Evolutionary conservation across 345 rosid species (phyloP).

Genomic region (Eucalyptus cloeziana): DNA sequence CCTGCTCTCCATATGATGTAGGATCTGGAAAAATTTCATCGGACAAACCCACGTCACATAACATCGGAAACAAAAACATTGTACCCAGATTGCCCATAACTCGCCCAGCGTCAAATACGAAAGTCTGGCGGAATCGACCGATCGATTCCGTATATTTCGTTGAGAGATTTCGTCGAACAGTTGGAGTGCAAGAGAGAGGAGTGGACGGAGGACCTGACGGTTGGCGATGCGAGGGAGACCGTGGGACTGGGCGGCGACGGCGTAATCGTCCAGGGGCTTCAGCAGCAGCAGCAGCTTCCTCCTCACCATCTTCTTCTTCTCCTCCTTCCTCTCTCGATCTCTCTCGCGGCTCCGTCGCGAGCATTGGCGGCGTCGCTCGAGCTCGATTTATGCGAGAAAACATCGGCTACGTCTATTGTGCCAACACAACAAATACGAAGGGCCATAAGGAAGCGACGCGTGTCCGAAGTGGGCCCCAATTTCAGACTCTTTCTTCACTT

Average conservation of each 20-base stretch:
- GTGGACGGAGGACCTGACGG: slow-evolving; percentile 23
- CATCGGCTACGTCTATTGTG: too few species aligned
- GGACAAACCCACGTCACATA: neutral
- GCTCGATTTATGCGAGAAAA: neutral
- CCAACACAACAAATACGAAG: too few species aligned
- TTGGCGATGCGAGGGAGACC: slow-evolving; percentile 22
- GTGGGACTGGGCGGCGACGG: slow-evolving; percentile 21
- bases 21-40: slow-evolving; percentile 13
- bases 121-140: neutral
- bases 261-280: slow-evolving; percentile 61
- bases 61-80: neutral
- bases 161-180: neutral
- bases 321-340: neutral
- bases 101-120: neutral
- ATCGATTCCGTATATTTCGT: neutral
- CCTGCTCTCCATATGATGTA: slow-evolving; percentile 52
- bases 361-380: neutral
- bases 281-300: slow-evolving; percentile 61
- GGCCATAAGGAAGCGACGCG: too few species aligned
- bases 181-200: neutral
- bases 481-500: too few species aligned
- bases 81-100: neutral
- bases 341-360: neutral
- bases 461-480: too few species aligned
- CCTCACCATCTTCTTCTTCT: slow-evolving; percentile 32